phyloP scores from a whole-genome alignment of 2,329 filamentous ascomycete species.

The Beauveria sp. region DNA sequence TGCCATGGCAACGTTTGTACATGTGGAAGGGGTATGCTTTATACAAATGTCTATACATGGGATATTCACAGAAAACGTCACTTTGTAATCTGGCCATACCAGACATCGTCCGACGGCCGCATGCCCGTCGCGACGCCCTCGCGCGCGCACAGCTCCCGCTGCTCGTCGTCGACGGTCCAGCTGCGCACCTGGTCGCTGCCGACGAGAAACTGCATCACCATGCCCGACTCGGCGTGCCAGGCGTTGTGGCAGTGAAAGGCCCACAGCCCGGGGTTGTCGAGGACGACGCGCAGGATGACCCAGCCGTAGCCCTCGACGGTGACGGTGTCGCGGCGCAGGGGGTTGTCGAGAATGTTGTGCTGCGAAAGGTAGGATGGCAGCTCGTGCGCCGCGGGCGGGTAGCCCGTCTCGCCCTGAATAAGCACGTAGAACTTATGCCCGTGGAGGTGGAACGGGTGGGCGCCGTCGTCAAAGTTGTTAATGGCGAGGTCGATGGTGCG shows the following conservation, averaged over 20 bases:
- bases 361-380: slow-evolving; percentile 20
- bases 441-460: slow-evolving; percentile 46
- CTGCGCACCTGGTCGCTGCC: slow-evolving; percentile 20
- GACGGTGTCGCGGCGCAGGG: slow-evolving; percentile 34
- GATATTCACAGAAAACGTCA: not conserved
- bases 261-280: slow-evolving; percentile 52
- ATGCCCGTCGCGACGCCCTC: slow-evolving; percentile 24
- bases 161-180: slow-evolving; percentile 19
- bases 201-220: slow-evolving; percentile 50
- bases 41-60: not conserved
- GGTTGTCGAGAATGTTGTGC: slow-evolving; percentile 22
- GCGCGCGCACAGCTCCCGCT: slow-evolving; percentile 21
- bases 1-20: too few relatives aligned
- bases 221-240: slow-evolving; percentile 51
- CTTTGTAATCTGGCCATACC: slow-evolving; percentile 24
- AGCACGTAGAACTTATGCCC: slow-evolving; percentile 49
- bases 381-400: slow-evolving; percentile 23
- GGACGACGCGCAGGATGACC: slow-evolving; percentile 44
- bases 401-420: slow-evolving; percentile 23
- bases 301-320: slow-evolving; percentile 47
- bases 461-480: slow-evolving; percentile 48
- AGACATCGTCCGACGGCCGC: slow-evolving; percentile 28
- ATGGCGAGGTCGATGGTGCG: slow-evolving; percentile 50
- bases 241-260: slow-evolving; percentile 51
- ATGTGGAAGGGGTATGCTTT: not conserved